Evolutionary conservation across 2,329 filamentous ascomycete species (phyloP).

Genomic region (Ascochyta clinopodiicola): DNA sequence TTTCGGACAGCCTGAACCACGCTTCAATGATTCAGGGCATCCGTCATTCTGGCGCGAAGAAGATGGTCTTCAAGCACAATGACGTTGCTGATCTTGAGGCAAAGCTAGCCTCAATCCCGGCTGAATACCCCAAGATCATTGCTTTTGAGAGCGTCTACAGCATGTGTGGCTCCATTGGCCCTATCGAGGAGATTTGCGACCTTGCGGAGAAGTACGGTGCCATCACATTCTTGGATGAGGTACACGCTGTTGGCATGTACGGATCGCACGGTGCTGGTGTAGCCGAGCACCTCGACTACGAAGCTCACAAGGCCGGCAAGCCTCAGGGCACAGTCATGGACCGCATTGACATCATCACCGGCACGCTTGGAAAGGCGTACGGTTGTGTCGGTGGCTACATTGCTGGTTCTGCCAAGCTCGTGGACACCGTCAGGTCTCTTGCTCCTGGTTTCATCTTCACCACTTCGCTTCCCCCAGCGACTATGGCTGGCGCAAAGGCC

Average conservation of each 20-base stretch:
- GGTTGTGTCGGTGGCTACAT: constrained; percentile 98
- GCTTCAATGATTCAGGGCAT: constrained; percentile 99
- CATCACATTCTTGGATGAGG: constrained; percentile 96
- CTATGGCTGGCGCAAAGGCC: constrained; percentile 90
- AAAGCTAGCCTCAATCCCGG: constrained; percentile 86
- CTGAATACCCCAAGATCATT: constrained; percentile 92
- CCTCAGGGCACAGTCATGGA: constrained; percentile 89
- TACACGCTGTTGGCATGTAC: constrained; percentile 99
- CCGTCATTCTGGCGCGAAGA: constrained; percentile 93
- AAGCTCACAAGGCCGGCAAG: constrained; percentile 77
- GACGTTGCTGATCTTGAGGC: constrained; percentile 90
- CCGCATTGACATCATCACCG: constrained; percentile 96
- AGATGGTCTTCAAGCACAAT: constrained; percentile 99
- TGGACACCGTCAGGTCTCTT: constrained; percentile 92
- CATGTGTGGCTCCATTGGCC: constrained; percentile 98
- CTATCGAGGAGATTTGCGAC: constrained; percentile 95
- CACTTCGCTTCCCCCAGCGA: constrained; percentile 91
- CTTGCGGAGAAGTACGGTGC: constrained; percentile 97
- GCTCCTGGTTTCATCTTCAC: constrained; percentile 99
- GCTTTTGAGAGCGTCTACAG: constrained; percentile 99
- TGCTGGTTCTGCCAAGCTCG: constrained; percentile 82
- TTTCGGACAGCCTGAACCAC: constrained; percentile 98
- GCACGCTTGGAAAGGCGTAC: constrained; percentile 95
- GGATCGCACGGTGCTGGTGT: constrained; percentile 94
- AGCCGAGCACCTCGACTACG: constrained; percentile 95